Evolutionary conservation across 345 rosid genomes (phyloP).

Genomic region (Melaleuca alternifolia): DNA sequence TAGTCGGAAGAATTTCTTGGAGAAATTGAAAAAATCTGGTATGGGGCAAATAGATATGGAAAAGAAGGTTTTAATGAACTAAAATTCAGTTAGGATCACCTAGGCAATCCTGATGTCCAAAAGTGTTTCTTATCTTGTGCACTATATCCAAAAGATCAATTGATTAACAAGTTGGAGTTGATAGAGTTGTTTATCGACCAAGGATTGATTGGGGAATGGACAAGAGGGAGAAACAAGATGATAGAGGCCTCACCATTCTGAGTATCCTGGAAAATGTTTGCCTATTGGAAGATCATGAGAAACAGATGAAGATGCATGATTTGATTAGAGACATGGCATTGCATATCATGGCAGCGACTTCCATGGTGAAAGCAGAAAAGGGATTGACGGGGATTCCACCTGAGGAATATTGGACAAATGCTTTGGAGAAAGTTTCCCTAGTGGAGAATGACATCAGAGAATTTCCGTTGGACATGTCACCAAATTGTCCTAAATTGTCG

Average conservation of each 20-base stretch:
- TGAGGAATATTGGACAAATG: background rate
- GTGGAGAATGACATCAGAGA: background rate
- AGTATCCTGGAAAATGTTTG: constrained; percentile 2
- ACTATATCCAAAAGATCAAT: constrained; percentile 5
- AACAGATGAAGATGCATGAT: background rate
- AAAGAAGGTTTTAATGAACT: constrained; percentile 3
- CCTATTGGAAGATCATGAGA: background rate
- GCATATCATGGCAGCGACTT: background rate
- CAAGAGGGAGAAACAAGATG: background rate
- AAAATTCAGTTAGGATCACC: constrained; percentile 7
- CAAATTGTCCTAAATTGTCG: constrained; percentile 1
- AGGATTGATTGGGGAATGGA: constrained; percentile 4
- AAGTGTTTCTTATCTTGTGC: constrained; percentile 20
- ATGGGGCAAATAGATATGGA: background rate
- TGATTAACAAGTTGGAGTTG: background rate
- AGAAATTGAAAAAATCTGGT: background rate
- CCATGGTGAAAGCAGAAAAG: background rate
- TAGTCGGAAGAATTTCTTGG: constrained; percentile 7
- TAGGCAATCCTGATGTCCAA: background rate
- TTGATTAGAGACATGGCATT: background rate
- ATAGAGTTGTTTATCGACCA: constrained; percentile 6
- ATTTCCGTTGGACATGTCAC: background rate
- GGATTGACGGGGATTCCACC: background rate
- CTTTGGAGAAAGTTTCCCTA: constrained; percentile 8
- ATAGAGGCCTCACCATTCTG: constrained; percentile 5